Base-by-base conservation (phyloP, 768 basidiomycete species). In the Calocybe gangraenosa region DNA sequence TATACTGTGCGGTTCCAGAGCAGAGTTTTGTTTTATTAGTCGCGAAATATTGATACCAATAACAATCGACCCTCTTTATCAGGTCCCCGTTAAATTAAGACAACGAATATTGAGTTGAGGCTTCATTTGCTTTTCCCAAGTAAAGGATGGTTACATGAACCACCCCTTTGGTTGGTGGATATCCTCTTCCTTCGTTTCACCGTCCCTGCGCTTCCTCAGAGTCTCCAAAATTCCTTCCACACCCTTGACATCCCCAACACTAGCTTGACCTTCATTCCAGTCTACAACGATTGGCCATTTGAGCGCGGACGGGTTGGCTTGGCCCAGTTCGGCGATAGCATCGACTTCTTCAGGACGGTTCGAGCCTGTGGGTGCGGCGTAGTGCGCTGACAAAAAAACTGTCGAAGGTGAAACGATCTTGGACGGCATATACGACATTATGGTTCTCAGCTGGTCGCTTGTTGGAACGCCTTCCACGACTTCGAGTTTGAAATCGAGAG, bases 241-340 rank as follows among this genome's bases (percentile, higher is more conserved):
- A 15, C 81, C 81, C 5, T 86, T 82, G 14, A 81, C 67, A 48
- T 84, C 79, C 0, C 87, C 87, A 0, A 88, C 64, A 15, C 74
- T 73, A 8, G 79, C 84, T 33, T 71, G 71, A 1, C 87, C 87
- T 18, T 69, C 74, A 13, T 69, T 64, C 87, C 87, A 90, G 53
- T 90, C 81, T 1, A 90, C 87, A 0, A 90, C 84, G 37, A 90
- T 74, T 0, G 87, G 87, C 86, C 85, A 90, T 51, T 80, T 86
- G 52, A 88, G 62, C 13, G 76, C 78, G 11, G 69, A 70, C 1
- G 81, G 83, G 46, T 81, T 80, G 60, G 70, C 67, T 35, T 65
- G 53, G 0, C 70, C 84, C 8, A 87, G 68, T 21, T 71, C 63
- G 2, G 65, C 65, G 7, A 89, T 65, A 7, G 62, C 74, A 4